Conservation (phyloP, 2,329 filamentous ascomycete species). For the Shiraia bambusicola region DNA sequence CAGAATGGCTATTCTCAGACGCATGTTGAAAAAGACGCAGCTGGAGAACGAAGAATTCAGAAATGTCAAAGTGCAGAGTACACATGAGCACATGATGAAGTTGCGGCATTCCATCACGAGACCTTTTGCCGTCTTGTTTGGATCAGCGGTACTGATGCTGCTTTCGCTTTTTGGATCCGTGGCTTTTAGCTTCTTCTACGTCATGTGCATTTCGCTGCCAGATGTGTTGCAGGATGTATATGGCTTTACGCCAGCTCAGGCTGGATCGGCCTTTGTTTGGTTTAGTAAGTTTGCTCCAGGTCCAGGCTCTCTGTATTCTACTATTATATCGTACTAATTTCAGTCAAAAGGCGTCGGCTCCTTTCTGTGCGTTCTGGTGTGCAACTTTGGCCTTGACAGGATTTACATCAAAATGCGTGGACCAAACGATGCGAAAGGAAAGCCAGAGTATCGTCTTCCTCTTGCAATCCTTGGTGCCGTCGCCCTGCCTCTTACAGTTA, state of each 20-base stretch:
- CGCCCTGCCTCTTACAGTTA: conserved; percentile 49
- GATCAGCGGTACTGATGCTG: conserved; percentile 58
- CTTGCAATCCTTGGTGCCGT: conserved; percentile 53
- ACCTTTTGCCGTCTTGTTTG: conserved; percentile 47
- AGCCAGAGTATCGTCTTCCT: conserved; percentile 59
- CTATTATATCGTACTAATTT: conserved; percentile 1
- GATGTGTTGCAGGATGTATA: conserved; percentile 47
- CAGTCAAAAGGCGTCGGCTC: conserved; percentile 51
- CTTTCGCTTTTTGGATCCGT: conserved; percentile 49
- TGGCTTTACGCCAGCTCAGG: conserved; percentile 51
- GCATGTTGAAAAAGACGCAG: conserved; percentile 22
- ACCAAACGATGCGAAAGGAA: conserved; percentile 45
- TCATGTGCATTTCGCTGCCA: conserved; percentile 50
- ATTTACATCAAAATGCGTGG: conserved; percentile 55
- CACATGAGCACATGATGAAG: conserved; percentile 23
- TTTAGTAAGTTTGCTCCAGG: conserved; percentile 49
- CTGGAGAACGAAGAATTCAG: conserved; percentile 15
- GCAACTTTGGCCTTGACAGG: conserved; percentile 55
- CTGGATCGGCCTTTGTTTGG: conserved; percentile 56
- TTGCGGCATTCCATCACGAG: conserved; percentile 45
- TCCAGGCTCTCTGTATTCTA: neutral
- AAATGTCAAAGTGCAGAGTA: conserved; percentile 10
- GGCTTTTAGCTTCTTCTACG: conserved; percentile 50
- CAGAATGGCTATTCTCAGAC: conserved; percentile 55
- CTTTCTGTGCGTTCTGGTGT: conserved; percentile 50